Evolutionary conservation across 192 early-diverging fungal genomes (phyloP).

Genomic region (Coemansia sp.): DNA sequence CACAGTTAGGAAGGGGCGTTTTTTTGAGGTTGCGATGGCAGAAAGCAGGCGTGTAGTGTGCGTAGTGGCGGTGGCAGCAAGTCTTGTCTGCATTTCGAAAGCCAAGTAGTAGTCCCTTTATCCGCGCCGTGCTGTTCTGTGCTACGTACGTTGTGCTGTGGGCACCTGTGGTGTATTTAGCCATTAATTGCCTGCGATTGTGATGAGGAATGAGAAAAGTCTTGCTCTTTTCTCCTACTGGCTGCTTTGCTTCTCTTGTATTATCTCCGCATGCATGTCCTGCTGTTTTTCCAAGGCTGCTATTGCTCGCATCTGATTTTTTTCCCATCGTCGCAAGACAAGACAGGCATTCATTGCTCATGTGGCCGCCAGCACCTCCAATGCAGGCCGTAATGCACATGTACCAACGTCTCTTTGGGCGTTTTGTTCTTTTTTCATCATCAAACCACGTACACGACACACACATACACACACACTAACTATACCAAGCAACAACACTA

Average conservation of each 20-base stretch:
- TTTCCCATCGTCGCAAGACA: neutral
- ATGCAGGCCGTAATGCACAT: neutral
- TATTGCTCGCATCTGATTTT: neutral
- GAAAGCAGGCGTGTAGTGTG: neutral
- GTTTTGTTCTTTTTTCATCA: neutral
- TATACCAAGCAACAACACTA: neutral
- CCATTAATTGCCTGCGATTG: neutral
- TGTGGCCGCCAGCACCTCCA: neutral
- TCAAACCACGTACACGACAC: neutral
- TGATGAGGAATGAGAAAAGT: neutral
- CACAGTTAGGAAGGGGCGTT: no score
- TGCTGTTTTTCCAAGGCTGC: neutral
- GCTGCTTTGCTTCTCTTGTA: neutral
- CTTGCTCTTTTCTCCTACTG: neutral
- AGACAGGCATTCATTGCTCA: neutral
- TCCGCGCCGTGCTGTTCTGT: no score
- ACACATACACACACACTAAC: neutral
- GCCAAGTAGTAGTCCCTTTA: no score
- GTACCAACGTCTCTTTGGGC: neutral
- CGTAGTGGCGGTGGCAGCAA: neutral
- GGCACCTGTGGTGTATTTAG: neutral
- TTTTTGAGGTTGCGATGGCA: neutral
- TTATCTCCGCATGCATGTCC: constrained; percentile 6
- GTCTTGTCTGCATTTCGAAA: neutral
- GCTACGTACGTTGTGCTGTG: no score